A percentile compares a stretch with the other conserved stretches of the same genome.
phyloP scores from a whole-genome alignment of 345 rosid genomes.

The Salix arbutifolia region DNA sequence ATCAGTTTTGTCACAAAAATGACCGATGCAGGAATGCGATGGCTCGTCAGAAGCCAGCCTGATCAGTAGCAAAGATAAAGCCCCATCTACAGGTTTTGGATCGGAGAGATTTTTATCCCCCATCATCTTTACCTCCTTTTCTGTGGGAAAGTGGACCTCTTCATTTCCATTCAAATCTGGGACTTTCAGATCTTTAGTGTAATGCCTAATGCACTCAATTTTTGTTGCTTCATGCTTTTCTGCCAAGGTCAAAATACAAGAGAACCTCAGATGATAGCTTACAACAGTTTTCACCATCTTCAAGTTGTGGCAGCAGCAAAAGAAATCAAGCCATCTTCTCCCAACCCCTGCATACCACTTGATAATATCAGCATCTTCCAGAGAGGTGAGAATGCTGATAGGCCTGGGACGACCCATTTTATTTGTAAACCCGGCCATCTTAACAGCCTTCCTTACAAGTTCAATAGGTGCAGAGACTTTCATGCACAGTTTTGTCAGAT shows the following conservation, averaged over 20 bases:
- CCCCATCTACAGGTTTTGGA: conserved; percentile 81
- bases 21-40: conserved; percentile 52
- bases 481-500: conserved; percentile 70
- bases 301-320: conserved; percentile 89
- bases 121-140: conserved; percentile 89
- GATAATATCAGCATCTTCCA: conserved; percentile 83
- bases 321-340: conserved; percentile 84
- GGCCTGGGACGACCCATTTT: conserved; percentile 91
- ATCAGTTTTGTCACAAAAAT: conserved; percentile 66
- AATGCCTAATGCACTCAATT: conserved; percentile 72
- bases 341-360: conserved; percentile 96
- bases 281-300: conserved; percentile 75
- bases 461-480: conserved; percentile 80
- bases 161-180: conserved; percentile 45
- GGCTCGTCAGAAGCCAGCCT: conserved; percentile 73
- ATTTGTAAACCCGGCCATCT: conserved; percentile 80
- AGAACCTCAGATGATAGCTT: conserved; percentile 81
- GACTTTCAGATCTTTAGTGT: conserved; percentile 70
- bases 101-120: conserved; percentile 78
- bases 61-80: conserved; percentile 58
- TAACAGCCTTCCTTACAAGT: conserved; percentile 76
- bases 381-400: conserved; percentile 50
- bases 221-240: conserved; percentile 90
- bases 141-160: conserved; percentile 65
- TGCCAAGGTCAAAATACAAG: conserved; percentile 84